Conservation (phyloP, 495 filamentous ascomycete species). For the Penicillium ucsense region DNA sequence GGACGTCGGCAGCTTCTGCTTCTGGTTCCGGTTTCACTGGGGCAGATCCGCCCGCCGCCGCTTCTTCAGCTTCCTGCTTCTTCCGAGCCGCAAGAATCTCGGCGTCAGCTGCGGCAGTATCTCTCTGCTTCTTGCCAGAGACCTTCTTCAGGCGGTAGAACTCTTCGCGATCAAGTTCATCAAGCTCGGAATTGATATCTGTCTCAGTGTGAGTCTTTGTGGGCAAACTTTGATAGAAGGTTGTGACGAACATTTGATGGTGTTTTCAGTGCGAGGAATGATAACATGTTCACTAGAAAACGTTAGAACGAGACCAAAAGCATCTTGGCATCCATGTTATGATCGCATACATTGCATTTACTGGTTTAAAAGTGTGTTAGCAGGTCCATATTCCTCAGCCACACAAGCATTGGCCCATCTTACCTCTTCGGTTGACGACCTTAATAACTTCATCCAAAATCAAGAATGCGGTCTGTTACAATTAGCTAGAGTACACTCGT, state of each 20-base stretch:
- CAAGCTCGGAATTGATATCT: constrained; percentile 98
- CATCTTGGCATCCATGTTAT: background rate
- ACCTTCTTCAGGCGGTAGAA: constrained; percentile 99
- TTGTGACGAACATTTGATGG: constrained; percentile 72
- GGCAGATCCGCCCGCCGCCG: constrained; percentile 21
- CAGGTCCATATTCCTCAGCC: background rate
- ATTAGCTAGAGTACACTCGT: background rate
- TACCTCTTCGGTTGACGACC: constrained; percentile 91
- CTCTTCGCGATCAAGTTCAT: constrained; percentile 96
- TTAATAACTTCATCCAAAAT: constrained; percentile 99
- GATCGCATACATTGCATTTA: constrained; percentile 78
- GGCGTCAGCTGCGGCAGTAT: constrained; percentile 62
- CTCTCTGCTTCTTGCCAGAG: constrained; percentile 86
- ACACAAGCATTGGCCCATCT: constrained; percentile 8
- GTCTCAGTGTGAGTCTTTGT: constrained; percentile 8
- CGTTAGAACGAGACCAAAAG: background rate
- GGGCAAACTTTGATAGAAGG: background rate
- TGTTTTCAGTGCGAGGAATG: constrained; percentile 95
- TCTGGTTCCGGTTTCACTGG: constrained; percentile 23
- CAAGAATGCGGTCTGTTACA: constrained; percentile 77
- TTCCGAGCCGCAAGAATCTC: constrained; percentile 56
- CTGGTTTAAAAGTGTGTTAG: constrained; percentile 27
- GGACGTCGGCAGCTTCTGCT: constrained; percentile 49
- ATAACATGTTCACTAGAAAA: constrained; percentile 74
- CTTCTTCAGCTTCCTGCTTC: constrained; percentile 32